Base-by-base conservation (phyloP, 108 stramenopile genomes). In the Skeletonema potamos region DNA sequence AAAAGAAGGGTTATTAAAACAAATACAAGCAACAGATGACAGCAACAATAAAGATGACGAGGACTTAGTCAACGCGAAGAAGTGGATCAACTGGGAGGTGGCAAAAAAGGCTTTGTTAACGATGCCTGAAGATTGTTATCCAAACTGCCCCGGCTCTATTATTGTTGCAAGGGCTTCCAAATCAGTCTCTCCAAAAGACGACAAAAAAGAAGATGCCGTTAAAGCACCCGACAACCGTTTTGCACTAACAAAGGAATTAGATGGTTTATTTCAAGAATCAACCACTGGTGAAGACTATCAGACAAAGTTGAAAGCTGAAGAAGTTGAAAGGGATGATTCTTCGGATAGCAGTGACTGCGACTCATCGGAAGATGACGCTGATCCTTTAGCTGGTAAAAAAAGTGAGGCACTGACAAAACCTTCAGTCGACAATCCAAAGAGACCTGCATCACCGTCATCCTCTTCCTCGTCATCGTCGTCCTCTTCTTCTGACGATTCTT, bases 1-100 rank as follows among this genome's bases (percentile, higher is more conserved):
- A 43, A 83, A 89, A 28, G 74, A 85, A 43, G 64, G 68, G 10
- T 84, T 93, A 32, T 66, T 89, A 27, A 37, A 69, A 46, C 66
- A 74, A 15, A n/a, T 62, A 13, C 26, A 70, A 17, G 20, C 15
- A 5, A 30, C 59, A 30, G 30, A 27, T 37, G 43, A 37, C 60
- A 73, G 32, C 28, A 17, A 6, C 26, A 58, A 46, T 39, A n/a
- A 62, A 39, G 34, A 69, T 79, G 11, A 59, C 69, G 33, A 41
- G 1, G 56, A 63, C 27, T 51, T 51, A 1, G 22, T 51, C 48
- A 22, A 51, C 22, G 64, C 64, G 3, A 80, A 80, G 30, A 58
- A 43, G 48, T 80, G 79, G 79, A 37, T 80, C 2, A 73, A 80
- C 64, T 56, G 72, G 17, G 72, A 73, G 27, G 67, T 36, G 18